Percentiles rank a stretch among this genome's conserved stretches.
These are phyloP conservation scores for Mycena sanguinolenta DNA, from an alignment of 768 basidiomycete genomes.

Conservation along the genomic window DNA sequence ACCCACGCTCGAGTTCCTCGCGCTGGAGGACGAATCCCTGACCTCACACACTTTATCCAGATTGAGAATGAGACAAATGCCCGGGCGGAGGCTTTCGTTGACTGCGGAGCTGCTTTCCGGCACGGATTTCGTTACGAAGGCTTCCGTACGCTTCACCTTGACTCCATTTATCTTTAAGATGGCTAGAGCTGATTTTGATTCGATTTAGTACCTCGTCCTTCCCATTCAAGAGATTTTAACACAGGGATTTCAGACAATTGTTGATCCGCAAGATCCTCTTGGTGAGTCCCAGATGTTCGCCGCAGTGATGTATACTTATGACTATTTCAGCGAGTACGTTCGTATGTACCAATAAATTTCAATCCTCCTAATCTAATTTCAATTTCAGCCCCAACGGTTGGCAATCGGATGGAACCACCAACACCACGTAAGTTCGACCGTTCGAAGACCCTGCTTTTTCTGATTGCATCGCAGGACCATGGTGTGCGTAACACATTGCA, in stretches of 20 bases:
- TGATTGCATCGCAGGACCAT: too few species aligned
- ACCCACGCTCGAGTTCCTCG: constrained; percentile 50
- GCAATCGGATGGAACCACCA: too few species aligned
- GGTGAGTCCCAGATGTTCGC: too few species aligned
- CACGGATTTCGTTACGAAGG: constrained; percentile 58
- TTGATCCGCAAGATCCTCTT: constrained; percentile 65
- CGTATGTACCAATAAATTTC: too few species aligned
- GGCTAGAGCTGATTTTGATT: background rate
- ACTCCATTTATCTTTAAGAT: background rate
- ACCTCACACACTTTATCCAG: constrained; percentile 47
- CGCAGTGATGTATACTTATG: too few species aligned
- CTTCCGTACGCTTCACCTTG: constrained; percentile 42
- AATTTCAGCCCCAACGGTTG: too few species aligned
- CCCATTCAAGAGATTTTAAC: constrained; percentile 57
- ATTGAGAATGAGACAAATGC: constrained; percentile 43
- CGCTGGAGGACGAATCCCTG: constrained; percentile 45
- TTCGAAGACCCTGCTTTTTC: too few species aligned
- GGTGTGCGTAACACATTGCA: too few species aligned
- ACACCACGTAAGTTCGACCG: too few species aligned
- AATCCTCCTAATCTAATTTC: too few species aligned
- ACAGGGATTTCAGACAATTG: constrained; percentile 64
- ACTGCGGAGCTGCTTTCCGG: constrained; percentile 56
- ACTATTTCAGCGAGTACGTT: too few species aligned
- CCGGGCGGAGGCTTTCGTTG: constrained; percentile 65
- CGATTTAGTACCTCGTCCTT: constrained; percentile 48